Base-by-base conservation (phyloP, 2,329 filamentous ascomycete genomes). In the Nothopassalora personata region DNA sequence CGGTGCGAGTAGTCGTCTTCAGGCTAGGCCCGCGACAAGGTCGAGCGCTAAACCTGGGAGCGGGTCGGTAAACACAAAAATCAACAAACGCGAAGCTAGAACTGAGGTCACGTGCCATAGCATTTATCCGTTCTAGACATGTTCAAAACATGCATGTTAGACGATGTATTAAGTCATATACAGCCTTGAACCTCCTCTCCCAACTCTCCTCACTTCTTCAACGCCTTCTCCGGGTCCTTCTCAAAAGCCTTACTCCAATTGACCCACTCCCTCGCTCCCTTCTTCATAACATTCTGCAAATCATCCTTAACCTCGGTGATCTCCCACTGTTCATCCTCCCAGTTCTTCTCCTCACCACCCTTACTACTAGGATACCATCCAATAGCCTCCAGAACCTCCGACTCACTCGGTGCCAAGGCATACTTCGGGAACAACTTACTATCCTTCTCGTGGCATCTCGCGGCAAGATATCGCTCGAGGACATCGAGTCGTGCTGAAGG, bases 321-420 rank as follows among this genome's bases (percentile, higher is more conserved):
- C 19, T 43, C 34, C 51, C 75, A 79, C 60, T 72, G 68, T 66
- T 78, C 75, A 56, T 79, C 76, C 60, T 79, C 76, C 75, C 69
- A 78, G 55, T 73, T 77, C 65, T 59, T 71, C 43, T 64, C 71
- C 62, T 48, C 66, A 6, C 62, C 70, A 46, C 60, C 66, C n/a
- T 68, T 66, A 33, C 68, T 64, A 54, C 67, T 73, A 2, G 76
- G 75, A 5, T 64, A 66, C 76, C 77, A 79, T 0, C 76, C 77
- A 53, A 79, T 76, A 0, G 75, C 75, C 39, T 76, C 70, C 15
- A 79, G 63, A 3, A 77, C 71, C 13, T 76, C 71, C 3, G 64
- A 71, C 60, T 78, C 76, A 3, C 71, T 74, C 0, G 73, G 74
- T 5, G 70, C 62, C 11, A 68, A 61, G 5, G 65, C 67, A 30